These are phyloP conservation scores for Myriangium duriaei DNA, from an alignment of 2,329 filamentous ascomycete genomes.

Conservation along the genomic window DNA sequence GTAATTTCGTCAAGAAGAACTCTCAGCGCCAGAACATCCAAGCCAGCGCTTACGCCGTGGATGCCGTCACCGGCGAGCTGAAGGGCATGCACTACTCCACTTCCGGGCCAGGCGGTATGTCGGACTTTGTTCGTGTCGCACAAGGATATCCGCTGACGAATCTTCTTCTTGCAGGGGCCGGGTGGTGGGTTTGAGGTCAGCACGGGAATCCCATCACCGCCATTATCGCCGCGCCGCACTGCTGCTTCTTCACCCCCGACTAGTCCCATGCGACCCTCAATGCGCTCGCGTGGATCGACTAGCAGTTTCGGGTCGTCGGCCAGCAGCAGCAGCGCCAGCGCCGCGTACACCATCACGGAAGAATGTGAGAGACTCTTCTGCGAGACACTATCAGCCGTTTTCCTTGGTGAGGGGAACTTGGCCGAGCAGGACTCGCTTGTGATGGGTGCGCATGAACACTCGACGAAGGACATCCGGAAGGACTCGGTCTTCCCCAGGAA, in stretches of 20 bases:
- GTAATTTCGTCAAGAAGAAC: constrained; percentile 39
- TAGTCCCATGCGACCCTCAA: not conserved
- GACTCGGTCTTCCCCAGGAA: constrained; percentile 10
- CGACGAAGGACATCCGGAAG: constrained; percentile 20
- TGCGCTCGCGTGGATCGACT: constrained; percentile 3
- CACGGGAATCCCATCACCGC: constrained; percentile 73
- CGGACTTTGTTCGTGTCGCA: not conserved
- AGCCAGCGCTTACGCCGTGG: constrained; percentile 83
- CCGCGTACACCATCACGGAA: constrained; percentile 92
- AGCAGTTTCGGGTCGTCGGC: constrained; percentile 23
- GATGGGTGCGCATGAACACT: constrained; percentile 54
- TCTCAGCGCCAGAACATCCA: constrained; percentile 62
- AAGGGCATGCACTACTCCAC: constrained; percentile 91
- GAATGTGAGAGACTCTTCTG: constrained; percentile 99
- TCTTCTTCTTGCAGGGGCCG: constrained; percentile 51
- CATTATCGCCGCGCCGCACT: constrained; percentile 58
- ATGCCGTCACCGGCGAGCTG: constrained; percentile 54
- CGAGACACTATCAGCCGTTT: constrained; percentile 83
- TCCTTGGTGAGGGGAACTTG: constrained; percentile 87
- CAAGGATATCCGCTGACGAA: not conserved
- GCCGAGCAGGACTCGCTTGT: constrained; percentile 69
- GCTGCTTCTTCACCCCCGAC: constrained; percentile 11
- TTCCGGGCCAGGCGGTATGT: constrained; percentile 57
- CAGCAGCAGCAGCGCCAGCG: constrained; percentile 56
- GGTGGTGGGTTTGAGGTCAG: constrained; percentile 95